These are phyloP conservation scores for Candida verbasci DNA, from an alignment of 805 yeast genomes.

Conservation along the genomic window DNA sequence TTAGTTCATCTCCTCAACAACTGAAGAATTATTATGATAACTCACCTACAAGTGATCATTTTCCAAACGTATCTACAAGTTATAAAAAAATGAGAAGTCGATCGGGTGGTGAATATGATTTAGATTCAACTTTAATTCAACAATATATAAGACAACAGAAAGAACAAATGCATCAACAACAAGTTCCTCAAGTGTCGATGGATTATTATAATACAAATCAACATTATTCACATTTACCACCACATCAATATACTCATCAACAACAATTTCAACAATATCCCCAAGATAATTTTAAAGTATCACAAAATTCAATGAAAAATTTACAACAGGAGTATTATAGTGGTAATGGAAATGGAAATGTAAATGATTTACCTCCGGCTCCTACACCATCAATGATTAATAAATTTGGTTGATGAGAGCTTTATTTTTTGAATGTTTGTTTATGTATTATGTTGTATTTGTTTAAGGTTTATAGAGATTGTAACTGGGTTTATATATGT, in stretches of 20 bases:
- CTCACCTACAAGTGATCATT: too few relatives aligned
- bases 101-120: slow-evolving; percentile 8
- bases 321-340: not conserved
- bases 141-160: slow-evolving; percentile 3
- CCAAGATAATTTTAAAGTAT: slow-evolving; percentile 3
- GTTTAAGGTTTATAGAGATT: not conserved
- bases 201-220: not conserved
- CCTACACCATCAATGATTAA: slow-evolving; percentile 6
- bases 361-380: slow-evolving; percentile 1
- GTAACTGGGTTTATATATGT: too few relatives aligned
- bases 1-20: slow-evolving; percentile 1
- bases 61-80: too few relatives aligned
- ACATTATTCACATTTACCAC: not conserved
- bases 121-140: slow-evolving; percentile 5
- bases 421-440: not conserved
- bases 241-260: not conserved
- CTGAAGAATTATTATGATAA: not conserved
- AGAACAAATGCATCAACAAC: slow-evolving; percentile 1
- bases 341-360: not conserved
- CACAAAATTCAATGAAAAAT: slow-evolving; percentile 3
- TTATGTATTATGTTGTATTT: not conserved
- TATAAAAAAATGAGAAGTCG: slow-evolving; percentile 3
- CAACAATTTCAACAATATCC: too few relatives aligned
- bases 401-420: too few relatives aligned
- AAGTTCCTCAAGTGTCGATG: not conserved